Evolutionary conservation across 2,329 filamentous ascomycete genomes (phyloP).

Genomic region (Alternaria ethzedia): DNA sequence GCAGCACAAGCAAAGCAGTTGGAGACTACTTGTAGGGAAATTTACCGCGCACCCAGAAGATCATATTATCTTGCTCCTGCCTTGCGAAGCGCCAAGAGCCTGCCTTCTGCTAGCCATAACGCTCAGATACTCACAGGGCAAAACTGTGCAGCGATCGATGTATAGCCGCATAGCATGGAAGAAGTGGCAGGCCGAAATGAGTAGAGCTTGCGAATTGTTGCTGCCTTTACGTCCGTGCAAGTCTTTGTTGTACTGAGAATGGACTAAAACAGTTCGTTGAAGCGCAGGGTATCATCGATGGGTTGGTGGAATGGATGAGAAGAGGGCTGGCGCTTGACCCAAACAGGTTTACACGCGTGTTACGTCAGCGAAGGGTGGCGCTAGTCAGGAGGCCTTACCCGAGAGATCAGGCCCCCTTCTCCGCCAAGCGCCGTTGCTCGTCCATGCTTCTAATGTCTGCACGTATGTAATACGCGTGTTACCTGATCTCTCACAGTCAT

Average conservation of each 20-base stretch:
- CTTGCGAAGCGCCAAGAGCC: neutral
- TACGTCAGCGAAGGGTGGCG: slow-evolving; percentile 9
- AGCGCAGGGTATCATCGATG: neutral
- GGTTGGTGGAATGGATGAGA: neutral
- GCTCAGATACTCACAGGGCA: neutral
- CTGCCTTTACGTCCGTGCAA: neutral
- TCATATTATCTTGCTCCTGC: neutral
- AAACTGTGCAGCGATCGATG: neutral
- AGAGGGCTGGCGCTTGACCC: neutral
- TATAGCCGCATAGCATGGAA: neutral
- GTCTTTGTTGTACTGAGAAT: neutral
- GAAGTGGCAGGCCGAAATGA: neutral
- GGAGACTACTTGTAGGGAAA: neutral
- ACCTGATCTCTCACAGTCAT: neutral
- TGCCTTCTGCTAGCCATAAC: neutral
- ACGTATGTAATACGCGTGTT: slow-evolving; percentile 20
- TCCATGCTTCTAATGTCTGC: neutral
- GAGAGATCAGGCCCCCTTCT: neutral
- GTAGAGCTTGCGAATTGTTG: neutral
- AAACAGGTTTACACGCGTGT: slow-evolving; percentile 15
- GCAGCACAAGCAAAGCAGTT: neutral
- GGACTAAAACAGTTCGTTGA: neutral
- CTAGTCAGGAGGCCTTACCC: neutral
- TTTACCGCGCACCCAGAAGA: neutral
- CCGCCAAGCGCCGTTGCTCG: neutral